Evolutionary conservation across 2,329 filamentous ascomycete species (phyloP).

Genomic region (Fusarium begoniae): DNA sequence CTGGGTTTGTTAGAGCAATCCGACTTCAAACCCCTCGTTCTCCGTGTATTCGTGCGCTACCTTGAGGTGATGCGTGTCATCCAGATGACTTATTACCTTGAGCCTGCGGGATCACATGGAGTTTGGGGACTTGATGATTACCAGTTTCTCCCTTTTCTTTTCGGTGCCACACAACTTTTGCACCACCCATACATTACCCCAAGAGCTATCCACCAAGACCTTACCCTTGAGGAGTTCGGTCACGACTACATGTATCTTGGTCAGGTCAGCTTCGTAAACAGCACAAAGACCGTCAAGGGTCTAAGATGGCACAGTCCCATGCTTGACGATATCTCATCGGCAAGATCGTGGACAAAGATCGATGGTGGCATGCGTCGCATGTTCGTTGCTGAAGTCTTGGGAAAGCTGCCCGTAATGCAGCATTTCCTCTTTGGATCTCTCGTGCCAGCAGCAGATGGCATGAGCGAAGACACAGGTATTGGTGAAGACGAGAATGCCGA

Average conservation of each 20-base stretch:
- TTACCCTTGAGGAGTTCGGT: constrained; percentile 86
- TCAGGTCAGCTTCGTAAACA: constrained; percentile 94
- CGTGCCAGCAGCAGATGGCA: constrained; percentile 80
- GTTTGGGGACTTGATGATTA: constrained; percentile 99
- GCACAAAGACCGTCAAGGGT: constrained; percentile 94
- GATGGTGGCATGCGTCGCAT: constrained; percentile 96
- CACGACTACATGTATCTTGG: constrained; percentile 89
- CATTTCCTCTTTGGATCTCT: constrained; percentile 94
- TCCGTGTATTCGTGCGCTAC: constrained; percentile 84
- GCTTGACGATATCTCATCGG: constrained; percentile 95
- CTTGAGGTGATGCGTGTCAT: constrained; percentile 86
- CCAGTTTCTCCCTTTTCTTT: constrained; percentile 94
- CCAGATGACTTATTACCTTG: constrained; percentile 93
- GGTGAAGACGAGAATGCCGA: constrained; percentile 56
- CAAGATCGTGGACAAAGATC: constrained; percentile 90
- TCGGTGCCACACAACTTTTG: constrained; percentile 89
- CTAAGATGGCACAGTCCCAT: constrained; percentile 97
- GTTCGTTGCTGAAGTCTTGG: constrained; percentile 92
- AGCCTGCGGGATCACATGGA: constrained; percentile 95
- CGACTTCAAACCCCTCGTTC: constrained; percentile 78
- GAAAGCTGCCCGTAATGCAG: constrained; percentile 97
- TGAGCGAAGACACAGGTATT: constrained; percentile 74
- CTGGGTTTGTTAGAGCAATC: constrained; percentile 68
- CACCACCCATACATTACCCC: constrained; percentile 84
- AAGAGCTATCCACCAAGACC: constrained; percentile 84